Conservation (phyloP, 345 rosid species). For the Excoecaria cochinchinensis region DNA sequence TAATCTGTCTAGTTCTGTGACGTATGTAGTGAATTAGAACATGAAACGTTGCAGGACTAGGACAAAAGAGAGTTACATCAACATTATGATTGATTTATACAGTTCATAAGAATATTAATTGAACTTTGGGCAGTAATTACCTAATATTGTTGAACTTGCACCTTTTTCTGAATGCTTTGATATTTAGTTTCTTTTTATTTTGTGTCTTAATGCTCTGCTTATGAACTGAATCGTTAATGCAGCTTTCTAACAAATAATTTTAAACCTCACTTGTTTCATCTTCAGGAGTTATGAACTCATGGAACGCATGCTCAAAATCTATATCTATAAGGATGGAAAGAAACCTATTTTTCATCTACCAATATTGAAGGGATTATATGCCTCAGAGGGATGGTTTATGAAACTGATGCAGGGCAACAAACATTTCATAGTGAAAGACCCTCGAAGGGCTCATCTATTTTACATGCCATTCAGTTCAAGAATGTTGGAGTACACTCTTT, state of each 20-base stretch:
- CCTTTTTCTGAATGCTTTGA: neutral
- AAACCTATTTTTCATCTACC: constrained; percentile 88
- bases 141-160: neutral
- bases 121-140: neutral
- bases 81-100: neutral
- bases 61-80: neutral
- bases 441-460: constrained; percentile 76
- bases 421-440: constrained; percentile 71
- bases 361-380: constrained; percentile 88
- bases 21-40: neutral
- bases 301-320: constrained; percentile 75
- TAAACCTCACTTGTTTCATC: constrained; percentile 24
- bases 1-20: neutral
- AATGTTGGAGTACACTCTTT: constrained; percentile 80
- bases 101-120: no score
- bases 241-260: constrained; percentile 16
- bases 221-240: neutral
- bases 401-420: constrained; percentile 83
- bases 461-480: constrained; percentile 97
- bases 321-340: constrained; percentile 77
- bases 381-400: constrained; percentile 99
- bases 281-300: constrained; percentile 95
- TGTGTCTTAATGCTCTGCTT: neutral
- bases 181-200: neutral
- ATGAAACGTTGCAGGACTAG: neutral